Evolutionary conservation across 2,329 filamentous ascomycete genomes (phyloP).

Genomic region (Penicillium brasilianum): DNA sequence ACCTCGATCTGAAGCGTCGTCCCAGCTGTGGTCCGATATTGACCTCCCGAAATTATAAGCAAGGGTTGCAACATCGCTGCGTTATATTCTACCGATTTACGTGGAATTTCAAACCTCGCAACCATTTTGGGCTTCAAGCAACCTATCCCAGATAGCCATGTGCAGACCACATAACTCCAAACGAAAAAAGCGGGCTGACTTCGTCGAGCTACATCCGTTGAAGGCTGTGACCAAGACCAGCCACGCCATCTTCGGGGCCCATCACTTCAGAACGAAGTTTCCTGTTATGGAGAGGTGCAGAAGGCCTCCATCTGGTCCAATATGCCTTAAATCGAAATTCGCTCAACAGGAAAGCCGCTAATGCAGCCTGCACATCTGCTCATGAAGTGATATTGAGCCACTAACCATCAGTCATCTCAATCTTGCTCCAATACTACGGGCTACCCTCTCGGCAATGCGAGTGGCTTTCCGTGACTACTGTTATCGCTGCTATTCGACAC

Average conservation of each 20-base stretch:
- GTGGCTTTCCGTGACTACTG: neutral
- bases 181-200: neutral
- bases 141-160: too few relatives aligned
- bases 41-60: neutral
- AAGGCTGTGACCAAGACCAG: neutral
- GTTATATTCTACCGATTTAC: neutral
- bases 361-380: neutral
- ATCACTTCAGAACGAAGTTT: neutral
- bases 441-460: neutral
- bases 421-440: neutral
- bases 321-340: neutral
- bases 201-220: too few relatives aligned
- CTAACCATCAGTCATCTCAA: neutral
- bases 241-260: neutral
- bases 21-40: too few relatives aligned
- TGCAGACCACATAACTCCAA: neutral
- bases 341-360: neutral
- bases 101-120: neutral
- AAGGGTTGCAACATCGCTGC: neutral
- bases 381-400: neutral
- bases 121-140: neutral
- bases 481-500: neutral
- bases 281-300: neutral
- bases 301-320: neutral
- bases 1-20: neutral